phyloP scores from a whole-genome alignment of 169 alveolate species.

The Plasmodium ovale region DNA sequence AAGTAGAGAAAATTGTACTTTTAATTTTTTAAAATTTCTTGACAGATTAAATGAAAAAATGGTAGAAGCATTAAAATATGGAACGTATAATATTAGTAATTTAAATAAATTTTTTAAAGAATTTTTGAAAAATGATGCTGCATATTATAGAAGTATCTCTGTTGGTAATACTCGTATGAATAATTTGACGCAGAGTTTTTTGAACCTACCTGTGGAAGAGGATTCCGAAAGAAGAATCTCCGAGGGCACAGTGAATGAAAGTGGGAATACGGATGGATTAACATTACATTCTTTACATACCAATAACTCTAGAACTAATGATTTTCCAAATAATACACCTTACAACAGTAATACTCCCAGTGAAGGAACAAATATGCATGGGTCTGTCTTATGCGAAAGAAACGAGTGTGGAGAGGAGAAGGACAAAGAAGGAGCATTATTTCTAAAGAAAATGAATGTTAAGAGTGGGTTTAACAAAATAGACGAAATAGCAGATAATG shows the following conservation, averaged over 20 bases:
- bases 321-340: too few relatives aligned
- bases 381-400: too few relatives aligned
- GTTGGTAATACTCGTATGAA: constrained; percentile 12
- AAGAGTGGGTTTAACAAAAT: constrained; percentile 8
- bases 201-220: constrained; percentile 26
- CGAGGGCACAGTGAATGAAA: not conserved
- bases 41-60: constrained; percentile 55
- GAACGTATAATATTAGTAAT: constrained; percentile 29
- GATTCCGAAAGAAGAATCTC: not conserved
- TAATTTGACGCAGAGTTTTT: constrained; percentile 47
- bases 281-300: too few relatives aligned
- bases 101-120: constrained; percentile 68
- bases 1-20: constrained; percentile 67
- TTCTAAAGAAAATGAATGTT: constrained; percentile 13
- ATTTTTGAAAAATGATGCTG: constrained; percentile 50
- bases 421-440: not conserved
- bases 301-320: too few relatives aligned
- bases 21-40: constrained; percentile 59
- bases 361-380: too few relatives aligned
- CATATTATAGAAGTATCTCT: constrained; percentile 15
- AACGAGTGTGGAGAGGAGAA: too few relatives aligned
- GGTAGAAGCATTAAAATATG: constrained; percentile 52
- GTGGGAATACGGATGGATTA: too few relatives aligned
- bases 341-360: too few relatives aligned
- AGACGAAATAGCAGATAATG: constrained; percentile 32